A percentile compares a stretch with the other conserved stretches of the same genome.
phyloP scores from a whole-genome alignment of 2,329 filamentous ascomycete genomes.

The Cryphonectria radicalis region DNA sequence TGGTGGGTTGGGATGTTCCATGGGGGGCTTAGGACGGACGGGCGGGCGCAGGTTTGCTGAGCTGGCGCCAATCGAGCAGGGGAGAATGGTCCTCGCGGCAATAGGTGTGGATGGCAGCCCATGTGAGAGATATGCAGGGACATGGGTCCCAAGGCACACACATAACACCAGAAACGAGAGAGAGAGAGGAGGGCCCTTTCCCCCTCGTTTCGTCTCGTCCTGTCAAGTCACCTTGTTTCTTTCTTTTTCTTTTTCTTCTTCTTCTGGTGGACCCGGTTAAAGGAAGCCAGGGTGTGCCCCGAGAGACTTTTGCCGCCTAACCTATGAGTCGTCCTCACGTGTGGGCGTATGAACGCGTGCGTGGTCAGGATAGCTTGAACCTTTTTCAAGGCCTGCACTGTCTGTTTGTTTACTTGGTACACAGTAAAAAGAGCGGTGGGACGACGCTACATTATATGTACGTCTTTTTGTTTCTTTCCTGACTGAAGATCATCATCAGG shows the following conservation, averaged over 20 bases:
- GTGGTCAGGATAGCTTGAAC: neutral
- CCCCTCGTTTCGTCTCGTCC: neutral
- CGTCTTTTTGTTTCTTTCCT: neutral
- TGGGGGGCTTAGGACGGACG: neutral
- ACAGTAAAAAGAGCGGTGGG: neutral
- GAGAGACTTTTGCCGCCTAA: neutral
- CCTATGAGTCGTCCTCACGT: neutral
- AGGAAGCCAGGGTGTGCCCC: neutral
- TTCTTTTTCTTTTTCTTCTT: neutral
- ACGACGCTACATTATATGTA: neutral
- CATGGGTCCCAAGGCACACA: constrained; percentile 5
- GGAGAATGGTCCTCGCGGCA: constrained; percentile 17
- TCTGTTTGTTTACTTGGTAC: neutral
- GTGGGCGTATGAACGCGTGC: neutral
- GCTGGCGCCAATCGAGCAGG: constrained; percentile 21
- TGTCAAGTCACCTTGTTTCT: neutral
- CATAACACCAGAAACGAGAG: neutral
- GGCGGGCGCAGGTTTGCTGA: constrained; percentile 19
- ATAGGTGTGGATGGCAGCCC: constrained; percentile 14
- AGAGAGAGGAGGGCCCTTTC: too few species aligned
- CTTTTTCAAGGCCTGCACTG: neutral
- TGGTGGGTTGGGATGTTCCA: constrained; percentile 2
- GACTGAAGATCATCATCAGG: neutral
- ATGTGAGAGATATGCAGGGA: constrained; percentile 10
- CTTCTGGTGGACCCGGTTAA: neutral